Conservation (phyloP, 768 basidiomycete genomes). For the Crucibulum laeve region DNA sequence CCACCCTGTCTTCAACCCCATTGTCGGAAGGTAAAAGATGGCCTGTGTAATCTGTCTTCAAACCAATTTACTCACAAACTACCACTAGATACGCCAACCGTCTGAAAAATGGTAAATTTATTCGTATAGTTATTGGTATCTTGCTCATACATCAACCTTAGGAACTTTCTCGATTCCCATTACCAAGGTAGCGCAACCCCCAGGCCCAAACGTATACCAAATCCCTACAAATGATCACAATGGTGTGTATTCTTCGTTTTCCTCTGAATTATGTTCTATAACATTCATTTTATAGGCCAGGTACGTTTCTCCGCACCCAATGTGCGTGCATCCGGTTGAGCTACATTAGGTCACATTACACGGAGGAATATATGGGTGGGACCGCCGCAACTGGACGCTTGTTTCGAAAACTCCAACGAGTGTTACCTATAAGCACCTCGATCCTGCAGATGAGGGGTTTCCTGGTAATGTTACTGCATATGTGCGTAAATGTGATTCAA, state of each 20-base stretch:
- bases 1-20: slow-evolving; percentile 42
- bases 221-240: slow-evolving; percentile 48
- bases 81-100: slow-evolving; percentile 43
- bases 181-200: slow-evolving; percentile 36
- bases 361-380: slow-evolving; percentile 54
- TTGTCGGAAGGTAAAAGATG: slow-evolving; percentile 27
- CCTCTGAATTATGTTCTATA: background rate
- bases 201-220: slow-evolving; percentile 41
- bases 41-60: background rate
- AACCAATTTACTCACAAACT: background rate
- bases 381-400: slow-evolving; percentile 52
- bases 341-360: slow-evolving; percentile 44
- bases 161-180: slow-evolving; percentile 53
- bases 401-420: slow-evolving; percentile 35
- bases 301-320: too few relatives aligned
- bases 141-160: too few relatives aligned
- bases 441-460: slow-evolving; percentile 50
- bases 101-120: slow-evolving; percentile 39
- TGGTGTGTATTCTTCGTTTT: slow-evolving; percentile 21
- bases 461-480: slow-evolving; percentile 42
- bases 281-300: slow-evolving; percentile 11
- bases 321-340: too few relatives aligned
- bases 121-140: background rate
- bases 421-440: slow-evolving; percentile 50
- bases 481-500: slow-evolving; percentile 18